phyloP scores from a whole-genome alignment of 2,329 filamentous ascomycete species.

The Penicillium freii region DNA sequence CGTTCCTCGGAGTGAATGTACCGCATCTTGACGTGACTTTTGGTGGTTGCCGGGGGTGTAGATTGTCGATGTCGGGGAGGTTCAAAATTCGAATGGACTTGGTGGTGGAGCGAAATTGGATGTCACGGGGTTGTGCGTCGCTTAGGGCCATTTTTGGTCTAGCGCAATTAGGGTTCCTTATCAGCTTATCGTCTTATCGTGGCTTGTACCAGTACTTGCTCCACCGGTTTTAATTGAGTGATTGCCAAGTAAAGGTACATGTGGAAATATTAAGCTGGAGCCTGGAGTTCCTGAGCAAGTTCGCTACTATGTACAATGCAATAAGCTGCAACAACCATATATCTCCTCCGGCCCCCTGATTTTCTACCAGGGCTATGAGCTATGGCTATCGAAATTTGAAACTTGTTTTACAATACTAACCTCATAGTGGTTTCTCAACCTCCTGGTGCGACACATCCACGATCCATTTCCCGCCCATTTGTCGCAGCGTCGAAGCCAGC shows the following conservation, averaged over 20 bases:
- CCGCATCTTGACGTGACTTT: conserved; percentile 77
- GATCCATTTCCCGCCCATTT: conserved; percentile 68
- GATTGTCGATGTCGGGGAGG: conserved; percentile 42
- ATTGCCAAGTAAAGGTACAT: conserved; percentile 1
- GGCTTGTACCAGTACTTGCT: conserved; percentile 5
- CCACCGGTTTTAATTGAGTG: not conserved
- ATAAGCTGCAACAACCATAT: conserved; percentile 1
- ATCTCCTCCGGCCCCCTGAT: not conserved
- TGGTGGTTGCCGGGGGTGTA: conserved; percentile 41
- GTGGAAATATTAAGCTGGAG: not conserved
- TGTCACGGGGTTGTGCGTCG: conserved; percentile 45
- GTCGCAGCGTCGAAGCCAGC: conserved; percentile 68
- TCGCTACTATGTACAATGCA: conserved; percentile 4
- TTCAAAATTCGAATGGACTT: conserved; percentile 41
- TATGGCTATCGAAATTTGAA: conserved; percentile 3
- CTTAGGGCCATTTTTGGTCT: conserved; percentile 41
- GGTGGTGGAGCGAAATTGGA: conserved; percentile 43
- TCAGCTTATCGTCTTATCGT: conserved; percentile 20
- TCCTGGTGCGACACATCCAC: conserved; percentile 34
- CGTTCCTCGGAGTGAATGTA: conserved; percentile 99
- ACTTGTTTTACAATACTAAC: conserved; percentile 4
- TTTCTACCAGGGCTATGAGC: not conserved
- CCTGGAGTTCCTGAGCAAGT: not conserved
- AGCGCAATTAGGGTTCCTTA: conserved; percentile 39
- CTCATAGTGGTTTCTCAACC: conserved; percentile 4